Conservation (phyloP, 495 filamentous ascomycete species). For the Annulohypoxylon nitens region DNA sequence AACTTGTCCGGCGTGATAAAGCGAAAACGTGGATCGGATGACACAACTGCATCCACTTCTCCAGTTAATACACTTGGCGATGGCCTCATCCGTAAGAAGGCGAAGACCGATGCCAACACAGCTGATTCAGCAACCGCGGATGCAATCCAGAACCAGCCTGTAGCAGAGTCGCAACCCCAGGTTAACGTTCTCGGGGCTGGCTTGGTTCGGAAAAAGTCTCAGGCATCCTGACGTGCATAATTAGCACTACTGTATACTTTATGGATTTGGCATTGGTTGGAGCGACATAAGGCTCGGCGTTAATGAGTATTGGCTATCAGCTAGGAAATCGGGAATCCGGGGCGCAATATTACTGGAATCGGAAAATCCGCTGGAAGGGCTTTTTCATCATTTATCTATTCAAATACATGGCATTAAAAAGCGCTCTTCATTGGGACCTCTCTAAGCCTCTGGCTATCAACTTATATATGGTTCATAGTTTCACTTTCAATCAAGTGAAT, state of each 20-base stretch:
- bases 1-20: slow-evolving; percentile 56
- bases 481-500: neutral
- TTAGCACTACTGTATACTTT: neutral
- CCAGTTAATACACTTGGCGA: slow-evolving; percentile 51
- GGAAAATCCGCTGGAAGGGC: neutral
- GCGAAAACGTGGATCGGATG: slow-evolving; percentile 51
- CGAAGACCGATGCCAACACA: slow-evolving; percentile 57
- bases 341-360: neutral
- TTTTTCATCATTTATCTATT: neutral
- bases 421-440: neutral
- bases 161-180: slow-evolving; percentile 39
- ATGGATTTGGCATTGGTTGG: neutral
- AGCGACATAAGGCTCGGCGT: slow-evolving; percentile 18
- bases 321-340: neutral
- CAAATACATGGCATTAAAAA: neutral
- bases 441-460: neutral
- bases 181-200: slow-evolving; percentile 71
- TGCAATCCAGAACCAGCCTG: neutral
- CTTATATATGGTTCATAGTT: neutral
- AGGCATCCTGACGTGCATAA: slow-evolving; percentile 46
- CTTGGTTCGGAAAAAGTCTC: slow-evolving; percentile 76
- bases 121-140: neutral
- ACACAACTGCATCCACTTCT: slow-evolving; percentile 27
- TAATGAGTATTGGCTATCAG: slow-evolving; percentile 23
- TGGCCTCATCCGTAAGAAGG: slow-evolving; percentile 75